Base-by-base conservation (phyloP, 2,329 filamentous ascomycete genomes). In the Paracoccidioides lutzii region DNA sequence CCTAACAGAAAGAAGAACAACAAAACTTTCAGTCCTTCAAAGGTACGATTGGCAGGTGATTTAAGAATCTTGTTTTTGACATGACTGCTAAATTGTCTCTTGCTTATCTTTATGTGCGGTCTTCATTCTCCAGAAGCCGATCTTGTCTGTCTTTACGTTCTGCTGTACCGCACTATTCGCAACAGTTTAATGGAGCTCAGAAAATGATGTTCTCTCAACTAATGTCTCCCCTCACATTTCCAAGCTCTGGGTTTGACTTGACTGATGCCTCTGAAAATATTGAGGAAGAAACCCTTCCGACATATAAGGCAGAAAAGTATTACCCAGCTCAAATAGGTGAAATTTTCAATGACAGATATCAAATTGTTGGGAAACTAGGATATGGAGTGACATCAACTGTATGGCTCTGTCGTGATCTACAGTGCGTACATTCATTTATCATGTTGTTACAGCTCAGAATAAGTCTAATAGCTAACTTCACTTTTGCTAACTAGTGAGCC, bases 311-410 rank as follows among this genome's bases (percentile, higher is more conserved):
- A 6, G 54, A 58, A 15, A 55, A 53, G 37, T 61, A 57, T 50
- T 59, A 58, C 28, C 59, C 59, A 1, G 55, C 56, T 6, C 48
- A 42, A 22, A 57, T 60, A 28, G 55, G 58, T 28, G 30, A 61
- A 53, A 41, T 57, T 22, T 52, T 59, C 49, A 52, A 57, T 7
- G 38, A 59, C 28, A 55, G 58, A 55, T 62, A 64, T 55, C 52
- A 59, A 40, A 41, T 64, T 33, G 49, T 65, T n/a, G 55, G 56
- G 5, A 65, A 64, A 54, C 59, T 65, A 22, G 62, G 61, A 33
- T 65, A 53, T 57, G 62, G 63, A 15, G 53, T 58, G 8, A 59
- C 57, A 22, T 65, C 61, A 1, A 65, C 63, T 28, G 57, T 61
- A 46, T 65, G 61, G 63, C 59, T 64, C 32, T 55, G 55, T 52